Evolutionary conservation across 2,329 filamentous ascomycete species (phyloP), one percentile per base, ranked within the genome.

Genomic region (Cercospora zeina): DNA sequence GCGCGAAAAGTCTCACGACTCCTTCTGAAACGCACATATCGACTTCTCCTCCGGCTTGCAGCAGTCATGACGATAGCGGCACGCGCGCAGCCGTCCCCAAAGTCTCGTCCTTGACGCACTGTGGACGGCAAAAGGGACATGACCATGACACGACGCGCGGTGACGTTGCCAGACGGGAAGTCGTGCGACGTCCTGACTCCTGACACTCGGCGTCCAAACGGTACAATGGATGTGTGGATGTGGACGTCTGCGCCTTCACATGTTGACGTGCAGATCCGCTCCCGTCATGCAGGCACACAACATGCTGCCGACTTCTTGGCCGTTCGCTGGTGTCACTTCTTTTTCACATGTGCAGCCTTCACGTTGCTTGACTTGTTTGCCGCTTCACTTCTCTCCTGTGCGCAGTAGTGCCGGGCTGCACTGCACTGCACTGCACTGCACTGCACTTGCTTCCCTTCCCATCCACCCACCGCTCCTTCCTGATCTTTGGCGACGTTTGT

Each of bases 261-360:
- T 45, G 19, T 45, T 19, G 16, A 1, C 39, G 39, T 9, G 39
- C 19, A 45, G 19, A 21, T 45, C 39, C 39, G 21, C 39, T 45
- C n/a, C 21, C 16, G 37, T 42, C 37, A 42, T n/a, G n/a, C 37
- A 42, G 19, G 37, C 33, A 37, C 19, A 27, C 16, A 16, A 24
- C 21, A n/a, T 57, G 54, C 54, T 45, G 37, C 54, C 54, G 37
- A 57, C 19, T n/a, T 19, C 56, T 58, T 36, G 42, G 56, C 56
- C 31, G 8, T 4, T 37, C 16, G 45, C 56, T 50, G 51, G 56
- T 58, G 56, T 33, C 31, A 50, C 56, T 34, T n/a, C 47, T 30
- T 16, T 27, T 51, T 33, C 24, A 51, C 36, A 16, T n/a, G n/a
- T n/a, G n/a, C 36, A 39, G 3, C 3, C 47, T 51, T 51, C 30